Evolutionary conservation across 768 basidiomycete genomes (phyloP).

Genomic region (Phlegmacium glaucopus): DNA sequence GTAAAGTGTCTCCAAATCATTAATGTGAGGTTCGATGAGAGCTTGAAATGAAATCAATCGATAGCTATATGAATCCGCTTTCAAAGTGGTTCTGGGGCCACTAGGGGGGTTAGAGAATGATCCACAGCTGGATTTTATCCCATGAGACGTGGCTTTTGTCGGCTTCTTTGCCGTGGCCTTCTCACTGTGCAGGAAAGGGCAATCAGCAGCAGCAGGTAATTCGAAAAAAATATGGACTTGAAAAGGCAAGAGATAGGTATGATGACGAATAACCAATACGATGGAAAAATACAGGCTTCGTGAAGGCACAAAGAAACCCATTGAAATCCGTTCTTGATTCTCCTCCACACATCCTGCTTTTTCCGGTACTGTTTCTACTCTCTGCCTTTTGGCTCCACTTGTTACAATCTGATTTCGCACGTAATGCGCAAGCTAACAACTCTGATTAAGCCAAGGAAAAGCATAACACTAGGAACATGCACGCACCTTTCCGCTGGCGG

Average conservation of each 20-base stretch:
- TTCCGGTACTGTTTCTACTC: conserved; percentile 99
- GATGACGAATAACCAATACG: not conserved
- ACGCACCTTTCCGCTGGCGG: conserved; percentile 95
- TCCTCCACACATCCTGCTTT: conserved; percentile 89
- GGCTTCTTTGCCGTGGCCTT: conserved; percentile 88
- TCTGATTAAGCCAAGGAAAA: not conserved
- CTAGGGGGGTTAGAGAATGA: too few species aligned
- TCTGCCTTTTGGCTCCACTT: conserved; percentile 99
- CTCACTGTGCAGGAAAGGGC: conserved; percentile 52
- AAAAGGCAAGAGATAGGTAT: not conserved
- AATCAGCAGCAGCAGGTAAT: too few species aligned
- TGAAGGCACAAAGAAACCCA: too few species aligned
- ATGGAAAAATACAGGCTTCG: too few species aligned
- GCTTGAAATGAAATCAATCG: too few species aligned
- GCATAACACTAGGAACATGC: too few species aligned
- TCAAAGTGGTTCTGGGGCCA: too few species aligned
- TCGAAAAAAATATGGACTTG: not conserved
- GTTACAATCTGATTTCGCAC: conserved; percentile 92
- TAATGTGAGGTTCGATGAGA: too few species aligned
- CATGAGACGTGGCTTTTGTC: conserved; percentile 52
- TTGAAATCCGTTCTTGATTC: conserved; percentile 99
- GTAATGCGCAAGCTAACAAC: conserved; percentile 80
- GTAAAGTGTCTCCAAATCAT: too few species aligned
- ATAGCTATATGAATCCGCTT: too few species aligned
- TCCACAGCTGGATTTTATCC: conserved; percentile 23